Evolutionary conservation across 1,284 basidiomycete genomes (phyloP), one percentile per base, ranked within the genome.

Genomic region (Schizophyllum amplum): DNA sequence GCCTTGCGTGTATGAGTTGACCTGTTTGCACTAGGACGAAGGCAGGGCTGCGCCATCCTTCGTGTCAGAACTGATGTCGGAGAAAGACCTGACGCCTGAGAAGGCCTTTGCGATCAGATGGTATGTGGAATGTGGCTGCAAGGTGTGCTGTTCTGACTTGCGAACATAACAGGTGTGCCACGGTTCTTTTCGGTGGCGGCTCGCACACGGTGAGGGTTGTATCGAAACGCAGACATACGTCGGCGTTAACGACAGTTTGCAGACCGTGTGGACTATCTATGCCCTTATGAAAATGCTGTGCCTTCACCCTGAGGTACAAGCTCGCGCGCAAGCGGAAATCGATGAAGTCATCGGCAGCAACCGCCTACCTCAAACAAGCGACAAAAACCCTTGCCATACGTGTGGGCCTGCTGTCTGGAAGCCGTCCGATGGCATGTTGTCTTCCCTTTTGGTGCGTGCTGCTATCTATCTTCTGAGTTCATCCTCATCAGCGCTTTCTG

Each of bases 281-380:
- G 27, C 27, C 6, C 13, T 33, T 13, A 33, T 33, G 27, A 33
- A 33, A 13, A 69, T 69, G 1, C 72, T 75, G 70, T 62, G 69
- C 25, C 62, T 71, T 27, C 61, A 68, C 57, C 72, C 72, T 21
- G 57, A 65, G 26, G 64, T 72, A 22, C 69, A 72, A 52, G 56
- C 55, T 15, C 66, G 65, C 4, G 73, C 72, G 2, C 73, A 75
- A 52, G 63, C 57, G 21, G 74, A 76, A 59, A 59, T 76, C n/a
- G 72, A 75, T 53, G 52, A 57, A 1, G 60, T 75, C 25, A 56
- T 74, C 20, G 66, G 65, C 4, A 62, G 59, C 52, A 61, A 65
- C 2, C 65, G 71, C 5, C 63, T 74, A 15, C 74, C 73, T 9
- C 61, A 60, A 1, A 66, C 72, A 51, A 54, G 64, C 1, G 71